A percentile compares a stretch with the other conserved stretches of the same genome.
phyloP scores from a whole-genome alignment of 257 asterid genomes.

The Solanum arcanum region DNA sequence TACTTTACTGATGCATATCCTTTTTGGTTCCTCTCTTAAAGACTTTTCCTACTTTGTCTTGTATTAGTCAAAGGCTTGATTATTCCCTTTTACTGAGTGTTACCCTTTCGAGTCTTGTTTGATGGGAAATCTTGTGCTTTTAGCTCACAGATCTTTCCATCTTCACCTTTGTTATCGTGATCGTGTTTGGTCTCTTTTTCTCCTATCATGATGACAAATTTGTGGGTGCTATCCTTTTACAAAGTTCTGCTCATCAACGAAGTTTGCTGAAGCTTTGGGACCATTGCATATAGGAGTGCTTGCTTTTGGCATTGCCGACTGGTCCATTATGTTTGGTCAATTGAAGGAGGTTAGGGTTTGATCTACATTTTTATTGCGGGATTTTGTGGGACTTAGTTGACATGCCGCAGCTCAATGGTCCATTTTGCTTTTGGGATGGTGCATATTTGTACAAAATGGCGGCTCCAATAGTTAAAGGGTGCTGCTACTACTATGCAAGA shows the following conservation, averaged over 20 bases:
- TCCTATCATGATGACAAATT: background rate
- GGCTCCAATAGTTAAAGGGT: background rate
- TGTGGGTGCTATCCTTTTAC: background rate
- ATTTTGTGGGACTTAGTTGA: background rate
- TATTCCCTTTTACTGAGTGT: background rate
- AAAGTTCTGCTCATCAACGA: background rate
- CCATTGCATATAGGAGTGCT: background rate
- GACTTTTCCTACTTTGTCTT: background rate
- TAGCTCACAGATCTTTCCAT: background rate
- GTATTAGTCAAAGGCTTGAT: background rate
- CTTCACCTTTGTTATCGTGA: background rate
- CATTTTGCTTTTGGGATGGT: background rate
- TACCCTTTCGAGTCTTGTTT: background rate
- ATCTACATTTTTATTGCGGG: background rate
- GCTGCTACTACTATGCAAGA: background rate
- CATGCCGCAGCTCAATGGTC: background rate
- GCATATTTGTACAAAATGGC: background rate
- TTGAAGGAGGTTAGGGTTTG: background rate
- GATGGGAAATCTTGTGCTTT: background rate
- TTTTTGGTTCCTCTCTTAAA: background rate
- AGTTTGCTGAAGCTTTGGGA: background rate
- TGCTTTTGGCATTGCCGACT: background rate
- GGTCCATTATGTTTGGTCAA: background rate
- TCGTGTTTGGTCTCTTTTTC: background rate
- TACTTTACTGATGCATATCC: background rate